A percentile compares a stretch with the other conserved stretches of the same genome.
phyloP scores from a whole-genome alignment of 257 asterid genomes.

The Rubia yunnanensis region DNA sequence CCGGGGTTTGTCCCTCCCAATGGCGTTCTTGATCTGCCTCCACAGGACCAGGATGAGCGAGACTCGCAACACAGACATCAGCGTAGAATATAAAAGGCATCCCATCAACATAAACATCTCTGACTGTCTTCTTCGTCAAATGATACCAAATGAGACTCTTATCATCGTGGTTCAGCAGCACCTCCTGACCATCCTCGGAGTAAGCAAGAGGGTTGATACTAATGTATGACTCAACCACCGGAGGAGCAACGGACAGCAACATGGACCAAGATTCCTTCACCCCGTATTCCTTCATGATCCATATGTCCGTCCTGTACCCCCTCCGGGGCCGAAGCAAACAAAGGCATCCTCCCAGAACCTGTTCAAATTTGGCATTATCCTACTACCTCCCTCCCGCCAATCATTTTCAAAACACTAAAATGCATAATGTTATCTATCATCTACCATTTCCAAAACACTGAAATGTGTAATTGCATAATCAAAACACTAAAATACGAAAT shows the following conservation, averaged over 20 bases:
- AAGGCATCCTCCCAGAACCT: constrained; percentile 30
- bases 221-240: constrained; percentile 13
- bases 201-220: constrained; percentile 25
- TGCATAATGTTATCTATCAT: no score
- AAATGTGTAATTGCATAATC: no score
- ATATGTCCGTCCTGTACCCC: constrained; percentile 26
- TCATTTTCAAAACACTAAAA: no score
- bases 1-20: constrained; percentile 17
- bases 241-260: constrained; percentile 35
- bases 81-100: constrained; percentile 41
- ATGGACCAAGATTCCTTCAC: constrained; percentile 55
- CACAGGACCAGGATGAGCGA: constrained; percentile 25
- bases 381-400: no score
- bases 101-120: constrained; percentile 27
- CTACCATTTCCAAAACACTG: no score
- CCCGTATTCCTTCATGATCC: constrained; percentile 66
- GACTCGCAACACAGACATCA: constrained; percentile 38
- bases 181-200: constrained; percentile 27
- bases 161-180: constrained; percentile 28
- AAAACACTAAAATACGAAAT: no score
- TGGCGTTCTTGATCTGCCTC: background rate
- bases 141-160: constrained; percentile 30
- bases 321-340: constrained; percentile 22
- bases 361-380: no score
- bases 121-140: constrained; percentile 22